Conservation (phyloP, 306 rosid genomes). For the Cajanus cajan region DNA sequence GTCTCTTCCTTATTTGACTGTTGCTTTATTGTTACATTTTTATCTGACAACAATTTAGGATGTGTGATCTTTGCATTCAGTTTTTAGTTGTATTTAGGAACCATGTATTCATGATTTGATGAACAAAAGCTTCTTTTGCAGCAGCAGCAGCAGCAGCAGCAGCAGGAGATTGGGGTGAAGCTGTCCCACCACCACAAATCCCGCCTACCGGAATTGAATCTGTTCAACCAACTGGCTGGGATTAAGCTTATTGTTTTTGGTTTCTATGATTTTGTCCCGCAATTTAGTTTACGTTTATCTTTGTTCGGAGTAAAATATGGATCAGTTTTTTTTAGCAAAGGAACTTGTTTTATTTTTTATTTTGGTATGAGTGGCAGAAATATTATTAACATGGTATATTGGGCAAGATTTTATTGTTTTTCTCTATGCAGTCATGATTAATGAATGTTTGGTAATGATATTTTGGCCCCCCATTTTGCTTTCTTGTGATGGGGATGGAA, state of each 20-base stretch:
- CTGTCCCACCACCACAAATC: constrained; percentile 36
- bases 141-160: not conserved
- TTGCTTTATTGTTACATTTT: not conserved
- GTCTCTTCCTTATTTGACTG: not conserved
- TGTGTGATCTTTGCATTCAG: too few relatives aligned
- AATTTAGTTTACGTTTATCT: not conserved
- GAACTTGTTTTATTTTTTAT: not conserved
- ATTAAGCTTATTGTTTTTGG: constrained; percentile 13
- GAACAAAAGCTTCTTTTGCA: not conserved
- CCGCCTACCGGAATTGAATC: constrained; percentile 11
- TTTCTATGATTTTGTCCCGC: not conserved
- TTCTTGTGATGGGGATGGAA: too few relatives aligned
- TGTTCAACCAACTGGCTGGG: constrained; percentile 44
- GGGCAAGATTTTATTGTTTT: not conserved
- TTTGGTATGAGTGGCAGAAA: constrained; percentile 6
- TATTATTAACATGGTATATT: constrained; percentile 15
- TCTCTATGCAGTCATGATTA: not conserved
- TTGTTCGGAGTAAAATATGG: not conserved
- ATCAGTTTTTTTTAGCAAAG: constrained; percentile 11
- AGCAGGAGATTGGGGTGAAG: constrained; percentile 46
- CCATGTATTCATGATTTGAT: not conserved
- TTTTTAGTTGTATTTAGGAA: not conserved
- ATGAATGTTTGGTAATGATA: not conserved
- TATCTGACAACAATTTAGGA: too few relatives aligned
- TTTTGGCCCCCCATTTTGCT: not conserved